These are phyloP conservation scores for Alternaria dauci DNA, from an alignment of 2,329 filamentous ascomycete genomes.

Conservation along the genomic window DNA sequence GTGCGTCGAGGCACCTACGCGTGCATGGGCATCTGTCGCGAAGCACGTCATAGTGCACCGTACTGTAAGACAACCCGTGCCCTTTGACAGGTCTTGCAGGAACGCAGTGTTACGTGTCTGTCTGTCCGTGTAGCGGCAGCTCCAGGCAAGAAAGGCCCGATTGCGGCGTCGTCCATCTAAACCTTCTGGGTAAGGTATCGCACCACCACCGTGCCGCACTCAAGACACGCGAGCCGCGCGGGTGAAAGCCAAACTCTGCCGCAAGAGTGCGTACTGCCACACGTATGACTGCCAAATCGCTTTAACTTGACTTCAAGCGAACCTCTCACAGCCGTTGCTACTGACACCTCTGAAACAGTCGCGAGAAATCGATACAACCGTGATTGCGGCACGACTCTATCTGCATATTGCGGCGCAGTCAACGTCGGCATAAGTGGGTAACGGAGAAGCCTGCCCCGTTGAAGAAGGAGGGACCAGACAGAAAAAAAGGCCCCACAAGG, in stretches of 20 bases:
- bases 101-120: background rate
- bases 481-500: constrained; percentile 9
- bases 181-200: background rate
- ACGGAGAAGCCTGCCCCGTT: constrained; percentile 11
- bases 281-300: background rate
- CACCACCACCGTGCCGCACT: constrained; percentile 4
- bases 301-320: background rate
- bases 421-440: constrained; percentile 2
- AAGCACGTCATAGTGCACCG: constrained; percentile 6
- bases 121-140: background rate
- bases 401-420: constrained; percentile 22
- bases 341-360: constrained; percentile 7
- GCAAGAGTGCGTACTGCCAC: background rate
- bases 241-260: background rate
- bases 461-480: constrained; percentile 6
- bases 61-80: background rate
- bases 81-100: background rate
- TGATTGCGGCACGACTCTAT: constrained; percentile 23
- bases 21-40: background rate
- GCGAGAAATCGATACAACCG: constrained; percentile 10
- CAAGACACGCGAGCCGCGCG: constrained; percentile 10
- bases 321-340: background rate
- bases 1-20: background rate
- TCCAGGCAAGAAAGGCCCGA: constrained; percentile 3
- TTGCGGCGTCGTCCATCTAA: constrained; percentile 2